These are phyloP conservation scores for Saccharomyces hybrid DNA, from an alignment of 1,139 yeast genomes.

Conservation along the genomic window DNA sequence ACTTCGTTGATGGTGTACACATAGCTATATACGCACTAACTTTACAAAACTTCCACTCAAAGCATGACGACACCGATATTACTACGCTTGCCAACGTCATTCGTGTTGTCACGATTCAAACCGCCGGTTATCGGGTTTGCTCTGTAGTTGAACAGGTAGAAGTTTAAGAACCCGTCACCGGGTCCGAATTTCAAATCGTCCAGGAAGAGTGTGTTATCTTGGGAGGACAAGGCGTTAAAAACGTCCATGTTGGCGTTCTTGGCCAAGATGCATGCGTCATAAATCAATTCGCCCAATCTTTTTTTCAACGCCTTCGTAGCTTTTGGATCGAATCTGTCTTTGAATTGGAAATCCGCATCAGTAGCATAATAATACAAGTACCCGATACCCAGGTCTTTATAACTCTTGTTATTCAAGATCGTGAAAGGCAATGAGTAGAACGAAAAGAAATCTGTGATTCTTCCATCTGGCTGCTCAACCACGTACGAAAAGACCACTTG, in stretches of 20 bases:
- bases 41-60: slow-evolving; percentile 24
- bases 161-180: slow-evolving; percentile 90
- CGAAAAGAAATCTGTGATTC: slow-evolving; percentile 80
- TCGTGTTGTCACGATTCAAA: slow-evolving; percentile 47
- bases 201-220: slow-evolving; percentile 78
- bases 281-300: slow-evolving; percentile 54
- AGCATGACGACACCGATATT: slow-evolving; percentile 87
- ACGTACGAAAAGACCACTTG: slow-evolving; percentile 73
- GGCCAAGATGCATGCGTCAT: slow-evolving; percentile 72
- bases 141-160: slow-evolving; percentile 82
- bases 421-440: slow-evolving; percentile 85
- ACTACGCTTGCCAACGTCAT: slow-evolving; percentile 50
- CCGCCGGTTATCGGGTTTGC: slow-evolving; percentile 82
- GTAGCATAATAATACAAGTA: slow-evolving; percentile 87
- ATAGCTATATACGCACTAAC: not conserved
- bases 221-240: slow-evolving; percentile 83
- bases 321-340: slow-evolving; percentile 31
- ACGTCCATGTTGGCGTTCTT: slow-evolving; percentile 66
- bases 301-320: slow-evolving; percentile 39
- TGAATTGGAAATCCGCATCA: slow-evolving; percentile 40
- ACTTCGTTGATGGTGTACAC: not conserved
- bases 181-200: slow-evolving; percentile 81
- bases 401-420: slow-evolving; percentile 60
- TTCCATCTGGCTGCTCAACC: slow-evolving; percentile 53
- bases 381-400: slow-evolving; percentile 73